Conservation (phyloP, 129 eudicot genomes). For the Oenanthe sinensis region DNA sequence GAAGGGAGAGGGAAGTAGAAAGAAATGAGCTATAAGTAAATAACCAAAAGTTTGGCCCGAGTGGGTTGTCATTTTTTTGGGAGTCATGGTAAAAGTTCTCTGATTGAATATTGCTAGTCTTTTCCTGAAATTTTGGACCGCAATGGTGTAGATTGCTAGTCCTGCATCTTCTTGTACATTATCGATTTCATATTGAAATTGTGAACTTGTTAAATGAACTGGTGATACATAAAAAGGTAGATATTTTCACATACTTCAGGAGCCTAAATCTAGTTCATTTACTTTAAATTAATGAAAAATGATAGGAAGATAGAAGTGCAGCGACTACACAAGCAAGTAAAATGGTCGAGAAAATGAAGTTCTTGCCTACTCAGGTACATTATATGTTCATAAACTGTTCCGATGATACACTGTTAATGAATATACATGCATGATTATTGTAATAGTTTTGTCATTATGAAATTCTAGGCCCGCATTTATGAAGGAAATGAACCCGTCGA, state of each 20-base stretch:
- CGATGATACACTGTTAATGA: background rate
- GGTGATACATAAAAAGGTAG: background rate
- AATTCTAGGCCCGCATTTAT: constrained; percentile 58
- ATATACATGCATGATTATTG: constrained; percentile 3
- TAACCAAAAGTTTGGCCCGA: background rate
- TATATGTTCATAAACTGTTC: constrained; percentile 13
- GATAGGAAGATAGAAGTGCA: constrained; percentile 63
- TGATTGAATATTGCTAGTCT: background rate
- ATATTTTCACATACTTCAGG: background rate
- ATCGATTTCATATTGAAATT: background rate
- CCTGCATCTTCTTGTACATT: background rate
- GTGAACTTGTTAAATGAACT: background rate
- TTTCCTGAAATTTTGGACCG: background rate
- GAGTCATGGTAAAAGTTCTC: background rate
- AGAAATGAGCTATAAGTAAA: background rate
- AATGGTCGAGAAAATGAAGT: constrained; percentile 87
- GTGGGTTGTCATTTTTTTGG: background rate
- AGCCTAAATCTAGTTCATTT: background rate
- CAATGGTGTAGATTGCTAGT: background rate
- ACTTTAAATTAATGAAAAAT: constrained; percentile 6
- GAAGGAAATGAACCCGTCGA: constrained; percentile 81
- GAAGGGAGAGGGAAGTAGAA: background rate
- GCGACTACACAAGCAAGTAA: constrained; percentile 79
- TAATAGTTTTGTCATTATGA: constrained; percentile 13
- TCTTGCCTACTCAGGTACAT: constrained; percentile 72